Evolutionary conservation across 495 filamentous ascomycete genomes (phyloP), one percentile per base, ranked within the genome.

Genomic region (Cenococcum geophilum): DNA sequence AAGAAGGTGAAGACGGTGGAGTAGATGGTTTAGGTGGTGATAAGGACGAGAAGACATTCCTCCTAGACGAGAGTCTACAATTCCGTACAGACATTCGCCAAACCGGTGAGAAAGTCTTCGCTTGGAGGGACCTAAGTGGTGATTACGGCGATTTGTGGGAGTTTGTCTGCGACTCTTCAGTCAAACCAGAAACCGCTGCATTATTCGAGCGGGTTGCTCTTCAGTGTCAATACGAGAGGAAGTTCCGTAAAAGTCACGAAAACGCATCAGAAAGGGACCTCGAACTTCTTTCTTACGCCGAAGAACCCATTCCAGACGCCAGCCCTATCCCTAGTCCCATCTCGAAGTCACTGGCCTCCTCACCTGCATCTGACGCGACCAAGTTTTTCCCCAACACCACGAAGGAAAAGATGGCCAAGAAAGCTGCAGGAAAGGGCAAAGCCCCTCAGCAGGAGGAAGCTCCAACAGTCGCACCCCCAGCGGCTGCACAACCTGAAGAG

Each of bases 141-240:
- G 95, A 97, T 78, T 78, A 83, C 5, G 92, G 91, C 35, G 93
- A 98, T 72, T 80, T 97, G 14, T 97, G 88, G 77, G 92, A 98
- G 73, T 97, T 97, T 68, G 87, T 97, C 63, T 97, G 92, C 75
- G 95, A 97, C 72, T 70, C 76, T 9, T 82, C 82, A 25, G 83
- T 87, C 32, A 79, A 83, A 37, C 76, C 86, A 5, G 80, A 83
- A 14, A 87, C 90, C 62, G 87, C 92, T 10, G 77, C 85, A 21
- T 82, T 84, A 8, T 97, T 98, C 73, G 88, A 92, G 72, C 79
- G 86, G 32, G 86, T 89, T 42, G 91, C 95, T 16, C 79, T 86
- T 37, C 86, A 96, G 79, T 97, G 95, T 72, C 93, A 98, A 72
- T 98, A 91, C 86, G 93, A 98, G 78, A 82, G 95, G 63, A 97